Percentiles rank a stretch among this genome's conserved stretches.
Conservation (phyloP, 345 rosid genomes). For the Boechera stricta region DNA sequence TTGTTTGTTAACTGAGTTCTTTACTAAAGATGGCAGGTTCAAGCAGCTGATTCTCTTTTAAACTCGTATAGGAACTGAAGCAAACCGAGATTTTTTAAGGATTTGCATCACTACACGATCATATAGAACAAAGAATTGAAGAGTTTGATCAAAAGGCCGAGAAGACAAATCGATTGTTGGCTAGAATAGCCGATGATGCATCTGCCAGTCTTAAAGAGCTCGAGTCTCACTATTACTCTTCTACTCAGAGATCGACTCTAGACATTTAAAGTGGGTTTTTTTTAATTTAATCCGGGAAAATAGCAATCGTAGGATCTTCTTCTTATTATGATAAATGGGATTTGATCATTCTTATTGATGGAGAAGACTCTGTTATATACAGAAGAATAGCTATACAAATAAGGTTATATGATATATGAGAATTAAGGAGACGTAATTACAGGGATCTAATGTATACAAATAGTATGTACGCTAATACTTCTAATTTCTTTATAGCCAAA, state of each 20-base stretch:
- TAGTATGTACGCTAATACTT: not conserved
- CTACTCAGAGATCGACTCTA: constrained; percentile 54
- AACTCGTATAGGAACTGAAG: constrained; percentile 85
- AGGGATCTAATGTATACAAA: too few relatives aligned
- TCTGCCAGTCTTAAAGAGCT: constrained; percentile 91
- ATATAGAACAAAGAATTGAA: constrained; percentile 74
- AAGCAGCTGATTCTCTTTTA: constrained; percentile 86
- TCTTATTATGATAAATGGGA: too few relatives aligned
- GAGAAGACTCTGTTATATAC: too few relatives aligned
- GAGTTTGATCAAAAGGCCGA: constrained; percentile 72
- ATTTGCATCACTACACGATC: constrained; percentile 89
- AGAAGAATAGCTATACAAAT: too few relatives aligned
- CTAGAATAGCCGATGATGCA: constrained; percentile 78
- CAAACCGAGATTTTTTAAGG: constrained; percentile 92
- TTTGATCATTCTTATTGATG: too few relatives aligned
- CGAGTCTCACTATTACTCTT: constrained; percentile 81
- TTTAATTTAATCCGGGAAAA: not conserved
- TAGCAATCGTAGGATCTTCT: constrained; percentile 1
- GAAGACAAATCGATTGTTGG: constrained; percentile 65
- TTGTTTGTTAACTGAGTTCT: constrained; percentile 15
- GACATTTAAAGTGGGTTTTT: constrained; percentile 24
- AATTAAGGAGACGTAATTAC: too few relatives aligned
- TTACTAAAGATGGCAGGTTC: constrained; percentile 57
- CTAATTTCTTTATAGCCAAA: not conserved
- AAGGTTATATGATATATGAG: too few relatives aligned